Evolutionary conservation across 2,329 filamentous ascomycete species (phyloP), one percentile per base, ranked within the genome.

Genomic region (Aspergillus piperis): DNA sequence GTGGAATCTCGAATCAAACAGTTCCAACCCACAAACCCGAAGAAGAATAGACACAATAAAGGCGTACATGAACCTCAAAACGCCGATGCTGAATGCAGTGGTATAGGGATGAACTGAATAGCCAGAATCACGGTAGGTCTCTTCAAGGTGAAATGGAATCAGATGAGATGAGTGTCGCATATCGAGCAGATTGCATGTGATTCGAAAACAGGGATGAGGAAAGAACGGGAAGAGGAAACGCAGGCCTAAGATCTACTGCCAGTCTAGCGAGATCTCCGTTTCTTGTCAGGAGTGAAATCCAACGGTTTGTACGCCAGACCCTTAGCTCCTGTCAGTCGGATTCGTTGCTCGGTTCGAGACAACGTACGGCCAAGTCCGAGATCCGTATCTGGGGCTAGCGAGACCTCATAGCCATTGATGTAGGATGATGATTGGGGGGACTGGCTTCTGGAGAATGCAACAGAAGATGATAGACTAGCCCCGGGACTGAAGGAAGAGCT

Each of bases 271-370:
- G 59, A 59, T 32, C 59, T 64, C 41, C 62, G 57, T 38, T 62
- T 63, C 27, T 70, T 66, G 36, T 60, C 56, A 7, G 66, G 64
- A 2, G 67, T 67, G 15, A 73, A 70, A 23, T 77, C 68, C 42
- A 78, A 60, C 3, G 76, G 75, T 58, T 76, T 78, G 38, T 75
- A 77, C 5, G 79, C 78, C 51, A 81, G 62, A 0, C 79, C 79
- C 42, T 71, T 76, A 5, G 75, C 78, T 11, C 78, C 79, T 5
- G 78, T 80, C 47, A 69, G 59, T 39, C 78, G 70, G 32, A 80
- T 78, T 30, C 78, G 70, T 63, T 77, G 71, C 60, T 81, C 79
- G 0, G 77, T 79, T 17, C 78, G 73, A 48, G 78, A 80, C 57
- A 81, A 64, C 8, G 72, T 74, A 32, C 74, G 69, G 5, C 76